phyloP scores from a whole-genome alignment of 768 basidiomycete genomes.

The Ramaria rubella region DNA sequence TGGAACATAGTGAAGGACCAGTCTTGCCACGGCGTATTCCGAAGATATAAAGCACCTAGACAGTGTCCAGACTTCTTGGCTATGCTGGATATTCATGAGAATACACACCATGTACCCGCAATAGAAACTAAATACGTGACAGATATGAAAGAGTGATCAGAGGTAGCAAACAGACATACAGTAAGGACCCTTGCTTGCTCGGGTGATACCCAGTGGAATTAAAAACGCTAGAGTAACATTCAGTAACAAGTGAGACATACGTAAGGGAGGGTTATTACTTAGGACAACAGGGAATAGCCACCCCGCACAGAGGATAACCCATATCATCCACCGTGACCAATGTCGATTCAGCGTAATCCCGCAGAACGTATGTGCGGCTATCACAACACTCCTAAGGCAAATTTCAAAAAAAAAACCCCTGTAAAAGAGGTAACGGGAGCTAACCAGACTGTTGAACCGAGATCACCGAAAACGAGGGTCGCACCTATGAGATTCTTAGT shows the following conservation, averaged over 20 bases:
- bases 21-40: background rate
- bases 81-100: background rate
- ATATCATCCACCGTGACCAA: too few species aligned
- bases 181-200: background rate
- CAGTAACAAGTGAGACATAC: too few species aligned
- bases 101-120: slow-evolving; percentile 4
- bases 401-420: too few species aligned
- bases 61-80: background rate
- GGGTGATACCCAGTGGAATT: too few species aligned
- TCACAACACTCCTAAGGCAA: slow-evolving; percentile 1
- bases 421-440: background rate
- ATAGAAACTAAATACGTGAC: background rate
- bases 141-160: background rate
- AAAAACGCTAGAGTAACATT: too few species aligned
- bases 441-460: background rate
- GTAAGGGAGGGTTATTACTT: too few species aligned
- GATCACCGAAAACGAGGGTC: slow-evolving; percentile 3
- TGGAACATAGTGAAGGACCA: slow-evolving; percentile 3
- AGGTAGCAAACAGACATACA: background rate
- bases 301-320: too few species aligned
- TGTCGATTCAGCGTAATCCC: too few species aligned
- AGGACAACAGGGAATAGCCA: too few species aligned
- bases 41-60: slow-evolving; percentile 8
- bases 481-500: background rate
- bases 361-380: slow-evolving; percentile 6